A percentile compares a stretch with the other conserved stretches of the same genome.
Conservation (phyloP, 352 stramenopile genomes). For the Phytopythium cucurbitacearum region DNA sequence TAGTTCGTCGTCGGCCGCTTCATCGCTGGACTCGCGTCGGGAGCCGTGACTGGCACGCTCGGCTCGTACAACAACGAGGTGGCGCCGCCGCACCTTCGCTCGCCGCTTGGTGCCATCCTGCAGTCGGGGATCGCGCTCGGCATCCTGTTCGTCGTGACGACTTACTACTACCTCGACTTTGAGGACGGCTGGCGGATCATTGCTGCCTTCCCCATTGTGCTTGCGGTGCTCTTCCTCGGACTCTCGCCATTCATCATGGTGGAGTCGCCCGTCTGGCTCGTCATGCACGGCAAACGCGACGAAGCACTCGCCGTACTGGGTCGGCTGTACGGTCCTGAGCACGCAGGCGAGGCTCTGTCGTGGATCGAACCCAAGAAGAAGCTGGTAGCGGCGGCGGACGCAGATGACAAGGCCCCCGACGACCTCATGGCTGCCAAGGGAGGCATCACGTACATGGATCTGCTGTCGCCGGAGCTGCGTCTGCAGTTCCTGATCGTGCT, state of each 20-base stretch:
- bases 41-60: slow-evolving; percentile 23
- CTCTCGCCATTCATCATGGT: slow-evolving; percentile 35
- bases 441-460: slow-evolving; percentile 9
- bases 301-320: slow-evolving; percentile 22
- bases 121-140: slow-evolving; percentile 29
- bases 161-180: slow-evolving; percentile 41
- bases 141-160: slow-evolving; percentile 28
- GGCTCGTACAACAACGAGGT: slow-evolving; percentile 40
- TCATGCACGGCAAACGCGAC: slow-evolving; percentile 21
- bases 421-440: slow-evolving; percentile 10
- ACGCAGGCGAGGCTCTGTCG: slow-evolving; percentile 16
- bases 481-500: slow-evolving; percentile 25
- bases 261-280: slow-evolving; percentile 36
- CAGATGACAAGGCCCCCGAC: slow-evolving; percentile 3
- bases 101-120: slow-evolving; percentile 25
- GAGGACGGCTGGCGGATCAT: slow-evolving; percentile 41
- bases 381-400: slow-evolving; percentile 10
- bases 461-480: slow-evolving; percentile 16
- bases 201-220: slow-evolving; percentile 45
- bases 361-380: slow-evolving; percentile 24
- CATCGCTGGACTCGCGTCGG: slow-evolving; percentile 47
- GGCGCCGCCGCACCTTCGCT: slow-evolving; percentile 29
- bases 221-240: slow-evolving; percentile 32
- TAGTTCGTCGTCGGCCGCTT: slow-evolving; percentile 37
- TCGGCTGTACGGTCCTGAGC: slow-evolving; percentile 28